These are phyloP conservation scores for Diaporthe sp. DNA, from an alignment of 2,329 filamentous ascomycete genomes.

Conservation along the genomic window DNA sequence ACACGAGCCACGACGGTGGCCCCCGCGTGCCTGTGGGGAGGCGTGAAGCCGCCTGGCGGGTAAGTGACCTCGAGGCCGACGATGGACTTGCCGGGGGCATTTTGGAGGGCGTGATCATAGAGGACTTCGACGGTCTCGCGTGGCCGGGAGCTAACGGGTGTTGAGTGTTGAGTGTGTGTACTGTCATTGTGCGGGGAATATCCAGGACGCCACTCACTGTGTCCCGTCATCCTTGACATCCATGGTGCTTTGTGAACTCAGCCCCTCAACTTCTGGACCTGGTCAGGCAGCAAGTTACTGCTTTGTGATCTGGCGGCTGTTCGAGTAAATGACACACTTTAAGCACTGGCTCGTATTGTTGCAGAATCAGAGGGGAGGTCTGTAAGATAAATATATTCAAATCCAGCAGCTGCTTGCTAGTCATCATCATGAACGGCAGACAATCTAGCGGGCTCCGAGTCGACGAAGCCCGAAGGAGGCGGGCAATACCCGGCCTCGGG, in stretches of 20 bases:
- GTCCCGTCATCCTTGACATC: background rate
- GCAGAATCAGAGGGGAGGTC: no score
- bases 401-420: accelerated
- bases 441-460: background rate
- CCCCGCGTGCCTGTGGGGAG: conserved; percentile 1
- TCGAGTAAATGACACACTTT: background rate
- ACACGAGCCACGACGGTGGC: conserved; percentile 11
- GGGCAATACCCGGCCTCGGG: background rate
- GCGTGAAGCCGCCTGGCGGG: background rate
- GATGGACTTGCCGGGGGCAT: background rate
- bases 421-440: background rate
- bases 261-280: background rate
- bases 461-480: background rate
- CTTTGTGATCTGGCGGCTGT: background rate
- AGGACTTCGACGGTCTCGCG: background rate
- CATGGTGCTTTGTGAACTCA: background rate
- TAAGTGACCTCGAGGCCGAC: background rate
- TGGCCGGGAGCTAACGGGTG: background rate
- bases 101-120: background rate
- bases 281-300: no score
- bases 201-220: background rate
- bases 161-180: background rate
- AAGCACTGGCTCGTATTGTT: background rate
- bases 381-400: background rate
- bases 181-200: background rate